A percentile compares a stretch with the other conserved stretches of the same genome.
phyloP scores from a whole-genome alignment of 768 basidiomycete genomes.

The Galerina marginata region DNA sequence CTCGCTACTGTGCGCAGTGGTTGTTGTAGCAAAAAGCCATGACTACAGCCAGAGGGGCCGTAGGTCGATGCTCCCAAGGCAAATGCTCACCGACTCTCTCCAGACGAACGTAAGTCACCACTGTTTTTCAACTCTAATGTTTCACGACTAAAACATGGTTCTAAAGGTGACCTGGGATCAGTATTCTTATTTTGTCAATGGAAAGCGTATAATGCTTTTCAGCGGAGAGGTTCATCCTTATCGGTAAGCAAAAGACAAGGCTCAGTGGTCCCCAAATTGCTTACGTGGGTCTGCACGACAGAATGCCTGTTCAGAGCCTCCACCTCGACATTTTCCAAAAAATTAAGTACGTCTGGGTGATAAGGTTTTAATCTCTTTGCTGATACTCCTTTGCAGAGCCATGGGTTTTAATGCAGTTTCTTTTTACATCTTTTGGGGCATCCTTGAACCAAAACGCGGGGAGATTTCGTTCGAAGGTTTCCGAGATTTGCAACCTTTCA shows the following conservation, averaged over 20 bases:
- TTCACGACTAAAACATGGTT: no score
- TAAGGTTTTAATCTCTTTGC: background rate
- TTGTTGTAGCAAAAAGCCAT: constrained; percentile 25
- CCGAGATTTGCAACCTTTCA: constrained; percentile 57
- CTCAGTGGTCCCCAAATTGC: background rate
- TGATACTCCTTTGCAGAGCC: constrained; percentile 28
- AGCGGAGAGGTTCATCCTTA: constrained; percentile 51
- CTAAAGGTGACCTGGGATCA: constrained; percentile 50
- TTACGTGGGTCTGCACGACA: constrained; percentile 10
- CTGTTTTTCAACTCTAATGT: background rate
- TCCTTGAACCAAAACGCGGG: constrained; percentile 51
- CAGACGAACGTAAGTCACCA: constrained; percentile 36
- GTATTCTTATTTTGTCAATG: constrained; percentile 48
- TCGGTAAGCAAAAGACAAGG: constrained; percentile 28
- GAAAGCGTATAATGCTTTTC: constrained; percentile 44
- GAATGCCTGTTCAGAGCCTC: constrained; percentile 46
- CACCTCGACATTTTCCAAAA: constrained; percentile 51
- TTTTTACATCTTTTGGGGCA: constrained; percentile 51
- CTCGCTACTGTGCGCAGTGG: constrained; percentile 26
- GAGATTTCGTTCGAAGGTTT: constrained; percentile 60
- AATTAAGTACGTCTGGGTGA: constrained; percentile 38
- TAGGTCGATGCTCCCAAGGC: constrained; percentile 20
- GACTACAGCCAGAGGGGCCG: background rate
- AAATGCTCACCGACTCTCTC: constrained; percentile 31
- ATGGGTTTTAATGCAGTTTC: constrained; percentile 51